Evolutionary conservation across 176 grass and related monocot genomes (phyloP).

Genomic region (Chloris gayana): DNA sequence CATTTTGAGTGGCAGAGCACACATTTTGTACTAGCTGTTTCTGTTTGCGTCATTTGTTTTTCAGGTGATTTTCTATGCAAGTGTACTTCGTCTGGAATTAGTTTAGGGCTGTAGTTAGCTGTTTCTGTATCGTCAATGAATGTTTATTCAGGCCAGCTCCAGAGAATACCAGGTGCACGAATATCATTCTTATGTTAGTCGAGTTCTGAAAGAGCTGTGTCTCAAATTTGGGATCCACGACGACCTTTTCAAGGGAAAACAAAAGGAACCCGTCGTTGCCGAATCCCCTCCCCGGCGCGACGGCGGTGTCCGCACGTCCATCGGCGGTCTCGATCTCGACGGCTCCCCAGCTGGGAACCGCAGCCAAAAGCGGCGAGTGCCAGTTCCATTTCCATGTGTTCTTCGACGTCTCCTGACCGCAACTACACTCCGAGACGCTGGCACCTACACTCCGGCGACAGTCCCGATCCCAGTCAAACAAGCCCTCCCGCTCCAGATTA

Average conservation of each 20-base stretch:
- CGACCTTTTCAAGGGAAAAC: too few relatives aligned
- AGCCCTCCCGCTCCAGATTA: too few relatives aligned
- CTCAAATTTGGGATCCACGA: too few relatives aligned
- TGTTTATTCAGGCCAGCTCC: slow-evolving; percentile 5
- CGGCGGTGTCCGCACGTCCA: background rate
- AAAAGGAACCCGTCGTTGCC: too few relatives aligned
- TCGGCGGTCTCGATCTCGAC: background rate
- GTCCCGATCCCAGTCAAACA: background rate
- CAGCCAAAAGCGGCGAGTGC: background rate
- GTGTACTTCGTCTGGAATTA: too few relatives aligned
- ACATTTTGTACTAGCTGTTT: background rate
- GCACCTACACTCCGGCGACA: background rate
- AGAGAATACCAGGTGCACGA: background rate
- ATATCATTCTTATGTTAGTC: background rate
- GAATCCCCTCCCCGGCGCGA: background rate
- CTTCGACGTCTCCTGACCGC: background rate
- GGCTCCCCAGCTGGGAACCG: too few relatives aligned
- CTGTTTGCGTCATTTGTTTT: background rate
- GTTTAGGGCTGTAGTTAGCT: too few relatives aligned
- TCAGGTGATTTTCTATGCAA: too few relatives aligned
- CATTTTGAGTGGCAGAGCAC: slow-evolving; percentile 12
- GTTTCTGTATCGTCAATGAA: background rate
- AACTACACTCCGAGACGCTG: background rate
- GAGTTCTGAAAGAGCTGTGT: too few relatives aligned
- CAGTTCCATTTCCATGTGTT: background rate